Conservation (phyloP, 305 asterid genomes). For the Fraxinus platypoda region DNA sequence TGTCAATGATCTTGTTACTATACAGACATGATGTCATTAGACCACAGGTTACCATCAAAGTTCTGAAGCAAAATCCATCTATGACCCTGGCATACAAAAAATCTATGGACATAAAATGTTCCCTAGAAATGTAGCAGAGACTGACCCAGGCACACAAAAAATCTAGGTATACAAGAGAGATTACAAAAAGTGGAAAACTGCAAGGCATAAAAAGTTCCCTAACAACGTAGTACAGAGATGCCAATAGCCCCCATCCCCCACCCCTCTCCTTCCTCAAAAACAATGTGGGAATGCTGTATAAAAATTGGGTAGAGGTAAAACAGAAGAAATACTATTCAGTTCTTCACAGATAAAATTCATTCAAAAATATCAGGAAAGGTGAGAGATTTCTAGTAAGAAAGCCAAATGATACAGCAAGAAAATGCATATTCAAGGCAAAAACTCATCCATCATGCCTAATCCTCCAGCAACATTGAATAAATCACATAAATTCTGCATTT, state of each 20-base stretch:
- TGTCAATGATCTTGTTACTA: not conserved
- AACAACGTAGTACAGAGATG: not conserved
- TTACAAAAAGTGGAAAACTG: not conserved
- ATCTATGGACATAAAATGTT: not conserved
- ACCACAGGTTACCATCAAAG: not conserved
- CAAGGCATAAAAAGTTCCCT: not conserved
- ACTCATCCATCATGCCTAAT: not conserved
- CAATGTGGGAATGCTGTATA: not conserved
- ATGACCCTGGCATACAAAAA: slow-evolving; percentile 7
- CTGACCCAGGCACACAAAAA: slow-evolving; percentile 1
- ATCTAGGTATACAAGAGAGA: not conserved
- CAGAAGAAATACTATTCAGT: not conserved
- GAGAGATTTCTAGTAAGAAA: slow-evolving; percentile 5
- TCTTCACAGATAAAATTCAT: not conserved
- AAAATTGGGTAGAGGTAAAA: not conserved
- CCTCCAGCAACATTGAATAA: slow-evolving; percentile 7
- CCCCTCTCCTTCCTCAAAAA: not conserved
- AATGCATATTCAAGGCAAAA: slow-evolving; percentile 6
- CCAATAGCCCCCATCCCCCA: not conserved
- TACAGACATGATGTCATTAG: not conserved
- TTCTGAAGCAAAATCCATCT: not conserved
- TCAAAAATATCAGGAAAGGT: not conserved
- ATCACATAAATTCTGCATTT: not conserved
- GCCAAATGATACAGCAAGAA: not conserved
- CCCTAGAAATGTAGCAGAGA: not conserved